Evolutionary conservation across 108 stramenopile species (phyloP), one percentile per base, ranked within the genome.

Genomic region (Nitzschia sp.): DNA sequence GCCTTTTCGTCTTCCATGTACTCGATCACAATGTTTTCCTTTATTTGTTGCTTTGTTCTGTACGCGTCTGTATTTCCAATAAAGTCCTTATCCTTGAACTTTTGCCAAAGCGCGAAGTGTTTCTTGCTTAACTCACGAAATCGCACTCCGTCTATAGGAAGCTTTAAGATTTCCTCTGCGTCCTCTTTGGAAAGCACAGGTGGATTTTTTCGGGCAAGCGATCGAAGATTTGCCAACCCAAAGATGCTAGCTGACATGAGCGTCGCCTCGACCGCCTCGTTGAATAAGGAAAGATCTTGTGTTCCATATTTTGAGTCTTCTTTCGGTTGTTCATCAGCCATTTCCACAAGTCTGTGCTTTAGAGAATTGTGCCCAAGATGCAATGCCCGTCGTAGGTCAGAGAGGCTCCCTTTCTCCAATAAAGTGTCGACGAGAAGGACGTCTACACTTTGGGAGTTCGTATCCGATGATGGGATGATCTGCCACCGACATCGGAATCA

Each of bases 51-150:
- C 13, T 32, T 1, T n/a, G 28, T 34, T 4, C 13, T 8, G 33
- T 34, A 59, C 29, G 57, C 33, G n/a, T 59, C 57, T 21, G 21
- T 15, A 31, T 21, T 59, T 13, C 17, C 32, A 33, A 59, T 13
- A 31, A 33, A 30, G 5, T 59, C 57, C 15, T 33, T 31, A 18
- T 34, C 33, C 57, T 59, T 59, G 57, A 31, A 30, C 1, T 13
- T 31, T 18, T 6, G 1, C 29, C 29, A 59, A 34, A 19, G 57
- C 57, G 13, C 34, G 17, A n/a, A 18, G 57, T 59, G 32, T 33
- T 59, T 59, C 57, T 30, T 33, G 31, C 32, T 59, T 31, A 59
- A 34, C 26, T 8, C 30, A 2, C 57, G 57, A 15, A 59, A 59
- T 1, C 21, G 13, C 57, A 34, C 18, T 34, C 17, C 29, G 1